Percentiles rank a stretch among this genome's conserved stretches.
Conservation (phyloP, 306 rosid genomes). For the Ormosia emarginata region DNA sequence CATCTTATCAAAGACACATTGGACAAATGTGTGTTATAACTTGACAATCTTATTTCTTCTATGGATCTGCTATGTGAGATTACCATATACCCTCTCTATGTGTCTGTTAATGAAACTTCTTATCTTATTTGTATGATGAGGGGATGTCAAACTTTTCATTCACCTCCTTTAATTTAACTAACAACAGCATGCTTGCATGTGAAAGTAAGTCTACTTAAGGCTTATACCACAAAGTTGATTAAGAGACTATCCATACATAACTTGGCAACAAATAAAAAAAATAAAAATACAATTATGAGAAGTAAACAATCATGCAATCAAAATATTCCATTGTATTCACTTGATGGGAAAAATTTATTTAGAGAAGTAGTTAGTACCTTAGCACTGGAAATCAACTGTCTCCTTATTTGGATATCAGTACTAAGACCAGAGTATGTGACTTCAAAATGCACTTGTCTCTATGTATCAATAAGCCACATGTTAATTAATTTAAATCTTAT, state of each 20-base stretch:
- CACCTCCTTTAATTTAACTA: not conserved
- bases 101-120: not conserved
- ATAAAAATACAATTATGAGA: not conserved
- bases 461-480: slow-evolving; percentile 7
- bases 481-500: slow-evolving; percentile 1
- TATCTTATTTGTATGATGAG: not conserved
- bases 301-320: not conserved
- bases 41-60: not conserved
- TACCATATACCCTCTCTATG: not conserved
- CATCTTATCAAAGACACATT: not conserved
- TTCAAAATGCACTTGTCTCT: slow-evolving; percentile 78
- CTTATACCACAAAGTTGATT: not conserved
- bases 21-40: not conserved
- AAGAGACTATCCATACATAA: not conserved
- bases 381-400: slow-evolving; percentile 65
- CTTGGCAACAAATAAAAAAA: not conserved
- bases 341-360: not conserved
- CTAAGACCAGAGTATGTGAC: slow-evolving; percentile 55
- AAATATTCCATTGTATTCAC: not conserved
- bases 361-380: slow-evolving; percentile 46
- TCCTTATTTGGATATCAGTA: slow-evolving; percentile 51
- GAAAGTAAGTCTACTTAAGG: not conserved
- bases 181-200: not conserved
- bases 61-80: not conserved
- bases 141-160: not conserved